phyloP scores from a whole-genome alignment of 2,329 filamentous ascomycete species.

The Sclerotinia minor region DNA sequence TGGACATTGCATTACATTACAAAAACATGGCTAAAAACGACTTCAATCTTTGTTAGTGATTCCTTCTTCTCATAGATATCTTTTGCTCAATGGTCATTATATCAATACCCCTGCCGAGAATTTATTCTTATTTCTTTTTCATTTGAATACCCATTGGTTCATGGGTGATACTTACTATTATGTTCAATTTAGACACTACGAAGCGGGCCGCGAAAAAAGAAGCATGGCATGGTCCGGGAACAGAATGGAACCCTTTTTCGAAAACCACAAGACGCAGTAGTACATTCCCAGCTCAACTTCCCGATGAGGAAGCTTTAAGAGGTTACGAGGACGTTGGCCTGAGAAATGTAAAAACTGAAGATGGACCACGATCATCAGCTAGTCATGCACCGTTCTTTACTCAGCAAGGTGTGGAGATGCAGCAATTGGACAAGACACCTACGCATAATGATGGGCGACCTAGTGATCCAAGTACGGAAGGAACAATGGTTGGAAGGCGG shows the following conservation, averaged over 20 bases:
- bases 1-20: background rate
- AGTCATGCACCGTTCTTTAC: constrained; percentile 19
- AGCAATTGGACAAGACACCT: constrained; percentile 19
- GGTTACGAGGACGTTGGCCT: constrained; percentile 24
- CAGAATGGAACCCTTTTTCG: constrained; percentile 39
- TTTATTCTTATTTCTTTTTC: background rate
- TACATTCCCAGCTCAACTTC: constrained; percentile 13
- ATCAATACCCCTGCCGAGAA: background rate
- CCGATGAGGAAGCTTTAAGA: constrained; percentile 25
- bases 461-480: constrained; percentile 30
- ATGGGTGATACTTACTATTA: constrained; percentile 26
- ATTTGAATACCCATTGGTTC: background rate
- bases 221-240: constrained; percentile 36
- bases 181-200: constrained; percentile 33
- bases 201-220: constrained; percentile 39
- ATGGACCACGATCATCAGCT: constrained; percentile 25
- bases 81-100: background rate
- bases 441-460: constrained; percentile 19
- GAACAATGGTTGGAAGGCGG: constrained; percentile 27
- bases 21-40: constrained; percentile 14
- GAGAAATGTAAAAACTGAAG: constrained; percentile 32
- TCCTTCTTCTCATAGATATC: background rate
- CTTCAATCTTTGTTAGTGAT: constrained; percentile 16
- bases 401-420: constrained; percentile 27
- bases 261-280: constrained; percentile 33